Evolutionary conservation across 495 filamentous ascomycete species (phyloP), one percentile per base, ranked within the genome.

Genomic region (Penicillium fimorum): DNA sequence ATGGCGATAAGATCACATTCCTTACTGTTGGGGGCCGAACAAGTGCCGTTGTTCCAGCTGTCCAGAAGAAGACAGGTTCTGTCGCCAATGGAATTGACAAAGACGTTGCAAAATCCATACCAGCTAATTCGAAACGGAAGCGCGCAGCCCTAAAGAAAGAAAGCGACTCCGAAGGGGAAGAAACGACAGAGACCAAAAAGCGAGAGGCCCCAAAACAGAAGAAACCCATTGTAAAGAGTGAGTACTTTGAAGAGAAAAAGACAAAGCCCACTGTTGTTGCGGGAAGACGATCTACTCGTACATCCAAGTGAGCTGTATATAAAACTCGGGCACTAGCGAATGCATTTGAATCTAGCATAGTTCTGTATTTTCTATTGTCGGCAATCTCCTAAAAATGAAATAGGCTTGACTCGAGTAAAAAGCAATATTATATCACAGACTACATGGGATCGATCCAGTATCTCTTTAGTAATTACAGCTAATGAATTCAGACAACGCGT

Each of bases 11-110:
- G 70, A 85, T 97, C 30, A 84, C 81, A 0, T 92, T 87, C 63
- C 59, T 97, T 22, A 96, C 86, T 12, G 92, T 97, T 5, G 91
- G 92, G 4, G 90, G 91, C 3, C 79, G 94, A 57, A 96, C 94
- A 3, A 95, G 89, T 58, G 93, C 90, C 25, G 84, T 94, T 33
- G 90, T 93, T 7, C 91, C 89, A 0, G 85, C 79, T 53, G 74
- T 92, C 27, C 94, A 97, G 76, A 94, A 92, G 73, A 96, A 95
- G 77, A 86, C 84, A 0, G 82, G 79, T 15, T 69, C 76, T 25
- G 72, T 72, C 38, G 63, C 69, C 10, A 76, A 72, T 45, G 73
- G 74, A 8, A 57, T 68, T 4, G 61, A 63, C 4, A 71, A 72
- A 12, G 60, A 65, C 56, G 51, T 33, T 25, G 32, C 41, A 25